Base-by-base conservation (phyloP, 352 stramenopile species). In the Elongisporangium senticosum region DNA sequence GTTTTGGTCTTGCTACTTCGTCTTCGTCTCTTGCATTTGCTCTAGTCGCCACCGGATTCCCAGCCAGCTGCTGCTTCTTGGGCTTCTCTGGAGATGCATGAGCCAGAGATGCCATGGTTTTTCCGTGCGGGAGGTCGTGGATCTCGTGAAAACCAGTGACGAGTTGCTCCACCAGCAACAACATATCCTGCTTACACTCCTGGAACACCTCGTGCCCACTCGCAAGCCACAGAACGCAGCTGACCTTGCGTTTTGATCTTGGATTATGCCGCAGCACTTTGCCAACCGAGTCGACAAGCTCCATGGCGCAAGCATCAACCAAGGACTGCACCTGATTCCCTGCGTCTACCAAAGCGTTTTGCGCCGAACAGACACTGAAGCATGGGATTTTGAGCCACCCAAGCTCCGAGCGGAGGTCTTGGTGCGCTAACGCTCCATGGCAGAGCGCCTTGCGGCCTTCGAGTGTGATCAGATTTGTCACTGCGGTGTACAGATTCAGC, bases 401-500 rank as follows among this genome's bases (percentile, higher is more conserved):
- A 4, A 77, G 61, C 7, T 85, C 64, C 7, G 65, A 49, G 51
- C 87, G 72, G 1, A 91, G 67, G 63, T 98, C 95, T 2, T 79
- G 68, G 59, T 97, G 81, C 6, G 81, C 67, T 13, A 98, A 75
- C 7, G 89, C 86, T 4, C 95, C 93, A 51, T 90, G 72, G 54
- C 91, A 98, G 11, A 98, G 74, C 43, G 88, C 79, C 22, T 96
- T 82, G 37, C 95, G 79, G 3, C 95, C 96, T 57, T 91, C 75
- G 0, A 98, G 70, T 23, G 87, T 93, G 58, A 98, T 98, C 40
- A 91, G 89, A 65, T 98, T 98, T 53, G 95, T 83, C 55, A 98
- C 90, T 0, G 95, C 95, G 19, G 94, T 98, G 70, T 98, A 98
- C 28, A 98, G 68, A 72, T 98, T 98, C 22, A 99, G 79, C 2